phyloP scores from a whole-genome alignment of 768 basidiomycete species.

The Pleurotus tuoliensis region DNA sequence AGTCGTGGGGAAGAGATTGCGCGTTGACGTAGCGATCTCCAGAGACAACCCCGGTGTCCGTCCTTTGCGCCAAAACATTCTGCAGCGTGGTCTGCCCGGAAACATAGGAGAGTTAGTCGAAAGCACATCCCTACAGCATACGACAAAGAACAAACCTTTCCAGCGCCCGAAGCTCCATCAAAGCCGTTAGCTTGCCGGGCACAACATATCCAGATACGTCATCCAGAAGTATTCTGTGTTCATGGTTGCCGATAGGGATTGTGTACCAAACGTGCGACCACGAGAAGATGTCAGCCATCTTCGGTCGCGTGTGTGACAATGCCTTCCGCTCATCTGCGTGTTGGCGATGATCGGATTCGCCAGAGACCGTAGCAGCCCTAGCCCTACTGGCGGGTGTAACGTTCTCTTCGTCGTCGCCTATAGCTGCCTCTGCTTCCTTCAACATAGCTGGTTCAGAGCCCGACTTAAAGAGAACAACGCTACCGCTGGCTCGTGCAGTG shows the following conservation, averaged over 20 bases:
- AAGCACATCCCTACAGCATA: slow-evolving; percentile 18
- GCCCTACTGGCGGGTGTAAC: background rate
- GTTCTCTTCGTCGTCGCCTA: slow-evolving; percentile 11
- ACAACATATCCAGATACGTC: slow-evolving; percentile 79
- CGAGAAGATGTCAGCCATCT: slow-evolving; percentile 64
- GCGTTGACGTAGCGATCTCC: slow-evolving; percentile 57
- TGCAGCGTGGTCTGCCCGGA: slow-evolving; percentile 48
- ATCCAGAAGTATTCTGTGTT: slow-evolving; percentile 51
- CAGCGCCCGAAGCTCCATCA: slow-evolving; percentile 57
- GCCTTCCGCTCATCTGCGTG: slow-evolving; percentile 21
- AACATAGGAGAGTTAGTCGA: slow-evolving; percentile 45
- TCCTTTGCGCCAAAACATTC: slow-evolving; percentile 52
- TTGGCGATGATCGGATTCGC: slow-evolving; percentile 9
- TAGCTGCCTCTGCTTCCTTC: background rate
- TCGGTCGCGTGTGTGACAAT: slow-evolving; percentile 36
- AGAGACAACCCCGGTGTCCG: slow-evolving; percentile 40
- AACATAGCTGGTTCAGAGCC: slow-evolving; percentile 24
- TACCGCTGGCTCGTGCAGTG: slow-evolving; percentile 25
- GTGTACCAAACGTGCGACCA: slow-evolving; percentile 72
- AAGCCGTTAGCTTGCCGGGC: slow-evolving; percentile 76
- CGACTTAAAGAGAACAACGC: slow-evolving; percentile 63
- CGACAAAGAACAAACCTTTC: slow-evolving; percentile 29
- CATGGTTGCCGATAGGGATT: slow-evolving; percentile 46
- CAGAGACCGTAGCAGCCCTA: slow-evolving; percentile 1
- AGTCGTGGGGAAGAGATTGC: slow-evolving; percentile 47